Base-by-base conservation (phyloP, 345 rosid genomes). In the Eutrema yunnanense region DNA sequence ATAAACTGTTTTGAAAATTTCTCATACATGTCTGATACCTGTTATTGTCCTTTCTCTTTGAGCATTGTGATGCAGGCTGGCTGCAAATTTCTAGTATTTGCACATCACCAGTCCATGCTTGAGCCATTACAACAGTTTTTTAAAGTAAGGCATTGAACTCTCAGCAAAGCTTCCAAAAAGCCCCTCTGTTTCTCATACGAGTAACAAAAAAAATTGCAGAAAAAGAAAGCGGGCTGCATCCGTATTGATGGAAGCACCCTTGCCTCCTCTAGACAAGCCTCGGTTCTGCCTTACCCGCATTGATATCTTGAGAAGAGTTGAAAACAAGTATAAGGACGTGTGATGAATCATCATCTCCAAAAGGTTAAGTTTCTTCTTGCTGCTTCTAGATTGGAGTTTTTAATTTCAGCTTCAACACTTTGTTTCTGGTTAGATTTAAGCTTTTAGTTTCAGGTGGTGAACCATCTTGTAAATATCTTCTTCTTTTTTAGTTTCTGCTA, bases 81-180 rank as follows among this genome's bases (percentile, higher is more conserved):
- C 71, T 93, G 98, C 89, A 93, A 92, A 80, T 93, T 93, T 85
- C 83, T 93, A 30, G 83, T 90, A 65, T 93, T 90, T 88, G 98
- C 97, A 1, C 97, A 90, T 77, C 98, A 93, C 74, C 89, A 73
- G 65, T 78, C 88, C 61, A 93, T 93, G 98, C 88, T 91, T 65
- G 89, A 89, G 22, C 80, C 95, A 61, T 75, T 94, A 75, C 91
- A 91, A 65, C 75, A 88, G 71, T 89, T 81, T 85, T 86, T 94
- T 71, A 80, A 74, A 63, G 98, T 94, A 88, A 86, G 90, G 66
- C 76, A 55, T 62, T 72, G 33, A 34, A 77, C 34, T 65, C 26
- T 66, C 54, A 29, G 42, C 57, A 40, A 62, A 36, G 48, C 41
- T 72, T 71, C 66, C 32, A 10, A 9, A 56, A 76, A 48, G 8